Percentiles rank a stretch among this genome's conserved stretches.
phyloP scores from a whole-genome alignment of 345 rosid genomes.

The Euphorbia tirucalli region DNA sequence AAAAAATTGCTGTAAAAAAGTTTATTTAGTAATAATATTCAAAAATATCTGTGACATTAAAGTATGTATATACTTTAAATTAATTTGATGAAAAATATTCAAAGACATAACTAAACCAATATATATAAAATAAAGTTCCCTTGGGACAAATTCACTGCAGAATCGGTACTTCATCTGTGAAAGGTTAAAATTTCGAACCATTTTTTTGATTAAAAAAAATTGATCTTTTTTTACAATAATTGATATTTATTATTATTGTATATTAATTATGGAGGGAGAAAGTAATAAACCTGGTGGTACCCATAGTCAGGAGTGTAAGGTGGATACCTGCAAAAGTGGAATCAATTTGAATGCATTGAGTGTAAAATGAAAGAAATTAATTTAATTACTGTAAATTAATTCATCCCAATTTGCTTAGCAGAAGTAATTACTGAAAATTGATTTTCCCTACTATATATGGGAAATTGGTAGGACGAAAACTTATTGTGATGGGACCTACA shows the following conservation, averaged over 20 bases:
- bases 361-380: neutral
- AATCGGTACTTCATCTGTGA: too few relatives aligned
- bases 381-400: neutral
- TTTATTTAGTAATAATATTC: too few relatives aligned
- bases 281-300: conserved; percentile 58
- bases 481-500: conserved; percentile 27
- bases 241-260: too few relatives aligned
- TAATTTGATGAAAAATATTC: too few relatives aligned
- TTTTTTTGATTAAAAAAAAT: too few relatives aligned
- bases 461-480: conserved; percentile 5
- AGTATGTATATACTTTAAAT: too few relatives aligned
- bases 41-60: too few relatives aligned
- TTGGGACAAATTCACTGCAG: too few relatives aligned
- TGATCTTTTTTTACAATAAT: neutral
- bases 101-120: too few relatives aligned
- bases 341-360: conserved; percentile 21
- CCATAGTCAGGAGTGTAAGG: conserved; percentile 69
- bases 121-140: too few relatives aligned
- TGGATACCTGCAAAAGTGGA: conserved; percentile 54
- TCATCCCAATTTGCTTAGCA: neutral
- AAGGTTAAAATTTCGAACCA: too few relatives aligned
- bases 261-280: conserved; percentile 3
- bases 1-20: too few relatives aligned
- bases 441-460: conserved; percentile 11
- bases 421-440: neutral